A percentile compares a stretch with the other conserved stretches of the same genome.
Conservation (phyloP, 805 yeast species). For the Candida schatavii region DNA sequence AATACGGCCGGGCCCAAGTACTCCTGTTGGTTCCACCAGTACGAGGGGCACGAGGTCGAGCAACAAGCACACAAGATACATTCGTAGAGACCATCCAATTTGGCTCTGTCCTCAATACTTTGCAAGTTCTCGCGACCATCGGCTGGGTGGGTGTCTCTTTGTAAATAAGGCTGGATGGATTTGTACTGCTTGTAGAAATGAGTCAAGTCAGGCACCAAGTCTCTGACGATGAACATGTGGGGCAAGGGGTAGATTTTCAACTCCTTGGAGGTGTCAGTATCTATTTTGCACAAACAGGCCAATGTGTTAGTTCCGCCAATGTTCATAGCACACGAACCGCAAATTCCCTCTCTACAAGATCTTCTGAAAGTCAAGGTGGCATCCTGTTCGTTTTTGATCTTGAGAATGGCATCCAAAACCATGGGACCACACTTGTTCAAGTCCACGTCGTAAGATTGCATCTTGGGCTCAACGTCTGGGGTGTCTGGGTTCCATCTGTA, state of each 20-base stretch:
- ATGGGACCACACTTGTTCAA: conserved; percentile 94
- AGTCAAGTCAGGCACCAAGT: conserved; percentile 95
- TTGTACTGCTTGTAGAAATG: conserved; percentile 98
- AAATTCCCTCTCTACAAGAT: conserved; percentile 98
- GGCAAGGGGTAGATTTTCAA: conserved; percentile 94
- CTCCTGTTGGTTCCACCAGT: conserved; percentile 99
- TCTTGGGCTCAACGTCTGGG: conserved; percentile 85
- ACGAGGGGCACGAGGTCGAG: conserved; percentile 97
- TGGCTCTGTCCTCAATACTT: conserved; percentile 87
- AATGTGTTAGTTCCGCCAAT: conserved; percentile 96
- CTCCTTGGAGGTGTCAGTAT: conserved; percentile 69
- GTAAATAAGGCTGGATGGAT: conserved; percentile 95
- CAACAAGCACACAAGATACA: conserved; percentile 99
- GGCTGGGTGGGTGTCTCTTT: conserved; percentile 72
- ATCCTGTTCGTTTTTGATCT: conserved; percentile 96
- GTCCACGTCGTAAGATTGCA: conserved; percentile 82
- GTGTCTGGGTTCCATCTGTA: conserved; percentile 99
- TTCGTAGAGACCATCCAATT: conserved; percentile 95
- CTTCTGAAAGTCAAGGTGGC: conserved; percentile 94
- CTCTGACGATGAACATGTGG: conserved; percentile 96
- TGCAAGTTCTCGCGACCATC: conserved; percentile 95
- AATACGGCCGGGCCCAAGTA: conserved; percentile 98
- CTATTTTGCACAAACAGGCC: conserved; percentile 94
- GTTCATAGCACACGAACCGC: conserved; percentile 99
- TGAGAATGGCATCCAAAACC: conserved; percentile 92